Evolutionary conservation across 805 yeast species (phyloP), one percentile per base, ranked within the genome.

Genomic region (Ogataea allantospora): DNA sequence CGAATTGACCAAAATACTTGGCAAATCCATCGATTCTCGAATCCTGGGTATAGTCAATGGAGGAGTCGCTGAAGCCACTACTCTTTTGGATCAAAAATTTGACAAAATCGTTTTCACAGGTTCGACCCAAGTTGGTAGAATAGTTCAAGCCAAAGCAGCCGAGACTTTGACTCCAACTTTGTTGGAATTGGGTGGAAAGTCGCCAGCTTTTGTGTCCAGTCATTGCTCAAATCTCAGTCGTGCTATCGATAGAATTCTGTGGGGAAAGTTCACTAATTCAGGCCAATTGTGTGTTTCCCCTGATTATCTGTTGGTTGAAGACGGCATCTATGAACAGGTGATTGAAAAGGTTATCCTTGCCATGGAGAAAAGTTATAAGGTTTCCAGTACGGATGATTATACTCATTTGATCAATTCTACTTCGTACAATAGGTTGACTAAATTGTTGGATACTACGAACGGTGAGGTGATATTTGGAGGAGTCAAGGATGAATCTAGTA

Each of bases 271-370:
- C 55, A 63, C 76, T 21, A 91, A 88, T 57, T 76, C 84, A 12
- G 98, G 98, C 12, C 98, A 89, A 65, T 80, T 93, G 2, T 89
- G 97, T 66, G 84, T 87, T 26, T 85, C 95, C 7, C 83, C 89
- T 7, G 98, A 91, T 63, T 89, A 88, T 54, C 64, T 83, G 5
- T 53, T 87, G 30, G 83, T 79, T n/a, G 87, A 83, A 42, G 75
- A 70, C 39, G 58, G 68, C 3, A 61, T 79, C 15, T 77, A 80
- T 52, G 74, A 66, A 18, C 64, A 73, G 46, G 74, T 85, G 34
- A 61, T 78, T 6, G 66, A 62, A 6, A 54, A 75, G 38, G 51
- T 69, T 37, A 50, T 58, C 26, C 69, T 70, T 14, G 51, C 73
- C 20, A 58, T 62, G 22, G 60, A 64, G 18, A 70, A 67, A 30